These are phyloP conservation scores for Sporobolomyces roseus DNA, from an alignment of 768 basidiomycete genomes.

Conservation along the genomic window DNA sequence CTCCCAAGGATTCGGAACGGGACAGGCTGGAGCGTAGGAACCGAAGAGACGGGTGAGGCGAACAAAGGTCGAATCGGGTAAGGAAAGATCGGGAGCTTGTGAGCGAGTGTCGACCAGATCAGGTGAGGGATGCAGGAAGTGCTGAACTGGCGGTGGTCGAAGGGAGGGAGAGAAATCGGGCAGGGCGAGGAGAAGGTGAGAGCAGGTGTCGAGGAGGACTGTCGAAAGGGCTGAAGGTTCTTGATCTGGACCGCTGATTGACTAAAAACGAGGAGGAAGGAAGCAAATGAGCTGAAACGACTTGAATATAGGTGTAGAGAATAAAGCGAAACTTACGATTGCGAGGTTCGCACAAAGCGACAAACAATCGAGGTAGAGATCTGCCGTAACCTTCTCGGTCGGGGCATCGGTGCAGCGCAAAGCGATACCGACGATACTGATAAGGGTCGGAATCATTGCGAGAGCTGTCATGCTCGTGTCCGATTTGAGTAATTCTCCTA, in stretches of 20 bases:
- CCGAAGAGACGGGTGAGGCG: constrained; percentile 36
- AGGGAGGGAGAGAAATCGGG: constrained; percentile 5
- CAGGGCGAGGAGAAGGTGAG: constrained; percentile 28
- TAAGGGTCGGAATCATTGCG: background rate
- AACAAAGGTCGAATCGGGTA: constrained; percentile 24
- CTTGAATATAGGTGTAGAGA: background rate
- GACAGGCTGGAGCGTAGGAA: background rate
- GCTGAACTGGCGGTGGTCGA: constrained; percentile 12
- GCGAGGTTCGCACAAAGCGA: constrained; percentile 6
- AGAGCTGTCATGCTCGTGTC: background rate
- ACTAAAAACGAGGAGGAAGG: no score
- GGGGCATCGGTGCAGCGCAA: constrained; percentile 19
- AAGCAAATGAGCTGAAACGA: no score
- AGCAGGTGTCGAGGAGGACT: constrained; percentile 29
- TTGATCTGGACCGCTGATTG: no score
- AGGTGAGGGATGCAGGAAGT: background rate
- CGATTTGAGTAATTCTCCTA: background rate
- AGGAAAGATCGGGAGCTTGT: background rate
- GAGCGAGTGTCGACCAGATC: background rate
- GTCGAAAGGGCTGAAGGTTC: no score
- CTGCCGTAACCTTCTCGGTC: constrained; percentile 7
- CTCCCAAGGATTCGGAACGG: constrained; percentile 37
- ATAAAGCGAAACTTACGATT: background rate
- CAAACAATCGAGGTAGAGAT: constrained; percentile 27
- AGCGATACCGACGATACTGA: constrained; percentile 17